Percentiles rank a stretch among this genome's conserved stretches.
Evolutionary conservation across 805 yeast species (phyloP).

Genomic region (Metschnikowia dekortorum): DNA sequence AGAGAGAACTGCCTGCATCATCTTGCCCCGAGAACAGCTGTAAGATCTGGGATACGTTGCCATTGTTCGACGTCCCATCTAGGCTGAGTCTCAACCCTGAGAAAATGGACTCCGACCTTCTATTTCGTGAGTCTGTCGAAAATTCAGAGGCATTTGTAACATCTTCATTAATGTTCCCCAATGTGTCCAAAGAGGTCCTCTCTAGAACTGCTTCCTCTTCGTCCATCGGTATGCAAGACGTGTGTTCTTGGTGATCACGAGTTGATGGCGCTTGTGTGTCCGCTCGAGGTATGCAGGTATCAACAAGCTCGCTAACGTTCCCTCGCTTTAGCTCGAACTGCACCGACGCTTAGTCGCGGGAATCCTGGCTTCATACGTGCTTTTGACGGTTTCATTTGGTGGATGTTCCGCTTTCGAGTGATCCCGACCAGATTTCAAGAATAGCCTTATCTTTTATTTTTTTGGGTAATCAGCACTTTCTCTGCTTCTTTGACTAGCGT

Average conservation of each 20-base stretch:
- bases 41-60: conserved; percentile 14
- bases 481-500: neutral
- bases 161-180: conserved; percentile 16
- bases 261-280: conserved; percentile 3
- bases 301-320: neutral
- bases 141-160: conserved; percentile 14
- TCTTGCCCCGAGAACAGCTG: conserved; percentile 14
- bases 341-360: neutral
- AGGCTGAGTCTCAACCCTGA: conserved; percentile 15
- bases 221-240: conserved; percentile 7
- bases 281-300: conserved; percentile 3
- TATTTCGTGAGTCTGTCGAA: conserved; percentile 10
- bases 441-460: neutral
- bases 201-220: conserved; percentile 11
- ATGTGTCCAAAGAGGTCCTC: conserved; percentile 14
- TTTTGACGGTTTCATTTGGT: neutral
- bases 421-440: neutral
- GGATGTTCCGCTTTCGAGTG: neutral
- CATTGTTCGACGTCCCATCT: conserved; percentile 12
- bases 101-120: conserved; percentile 13
- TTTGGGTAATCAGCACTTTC: neutral
- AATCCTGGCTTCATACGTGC: neutral
- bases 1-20: conserved; percentile 16
- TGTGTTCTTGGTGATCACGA: neutral
- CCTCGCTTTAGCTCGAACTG: neutral